Evolutionary conservation across 2,329 filamentous ascomycete species (phyloP), one percentile per base, ranked within the genome.

Genomic region (Lasiodiplodia hormozganensis): DNA sequence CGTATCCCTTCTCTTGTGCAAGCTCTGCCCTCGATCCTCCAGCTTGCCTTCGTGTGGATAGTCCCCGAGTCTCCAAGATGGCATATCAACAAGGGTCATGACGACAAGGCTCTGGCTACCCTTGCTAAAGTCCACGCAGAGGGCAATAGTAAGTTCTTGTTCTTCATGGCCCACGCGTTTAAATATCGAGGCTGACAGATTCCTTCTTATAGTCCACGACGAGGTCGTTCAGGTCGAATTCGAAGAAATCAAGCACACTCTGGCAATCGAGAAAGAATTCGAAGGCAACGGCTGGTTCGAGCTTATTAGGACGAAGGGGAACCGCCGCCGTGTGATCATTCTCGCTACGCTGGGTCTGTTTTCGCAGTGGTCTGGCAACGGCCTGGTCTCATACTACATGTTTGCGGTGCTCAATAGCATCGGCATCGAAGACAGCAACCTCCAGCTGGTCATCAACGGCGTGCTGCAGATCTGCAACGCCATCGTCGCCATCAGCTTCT

Each of bases 51-150:
- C 73, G 88, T 92, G 77, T 91, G 86, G 68, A 76, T 78, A 34
- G 78, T 91, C n/a, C 89, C 90, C 5, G 90, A 92, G 78, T 89
- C 86, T 0, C 90, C 89, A 0, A 85, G 89, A 70, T 92, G 85
- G 81, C 85, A 92, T 16, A 83, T 90, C 72, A 83, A 85, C 73
- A 89, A 89, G 78, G 89, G 90, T 72, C 85, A 86, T 40, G 82
- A 87, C 70, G 86, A 89, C 16, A 85, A 91, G 72, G 90, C 89
- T 4, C 82, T 90, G 12, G 76, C 81, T 1, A 86, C 90, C 5
- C 82, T 92, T 5, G 84, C 86, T 65, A 86, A 88, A 73, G 88
- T 89, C 73, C 90, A 92, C 73, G 88, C 85, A 18, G 60, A 64
- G 73, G 76, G 74, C 67, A 82, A 85, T 75, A 86, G 90, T 62